phyloP scores from a whole-genome alignment of 345 rosid species.

The Populus deltoides region DNA sequence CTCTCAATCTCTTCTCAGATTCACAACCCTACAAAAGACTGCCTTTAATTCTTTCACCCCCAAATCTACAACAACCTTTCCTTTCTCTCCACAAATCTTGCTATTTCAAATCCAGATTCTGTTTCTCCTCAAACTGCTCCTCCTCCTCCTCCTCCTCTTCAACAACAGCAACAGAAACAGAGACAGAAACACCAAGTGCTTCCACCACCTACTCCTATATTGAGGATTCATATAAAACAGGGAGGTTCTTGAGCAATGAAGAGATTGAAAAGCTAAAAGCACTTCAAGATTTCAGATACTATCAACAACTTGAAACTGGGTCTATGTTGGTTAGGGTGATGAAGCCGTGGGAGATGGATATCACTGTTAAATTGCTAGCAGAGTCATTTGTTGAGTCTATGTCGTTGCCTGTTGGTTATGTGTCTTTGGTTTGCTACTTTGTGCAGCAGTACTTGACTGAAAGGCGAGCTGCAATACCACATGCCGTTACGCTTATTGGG shows the following conservation, averaged over 20 bases:
- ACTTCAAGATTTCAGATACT: constrained; percentile 62
- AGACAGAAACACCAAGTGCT: not conserved
- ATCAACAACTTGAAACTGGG: constrained; percentile 54
- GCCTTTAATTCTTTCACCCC: not conserved
- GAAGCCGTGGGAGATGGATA: constrained; percentile 72
- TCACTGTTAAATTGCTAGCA: constrained; percentile 60
- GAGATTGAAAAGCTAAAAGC: constrained; percentile 64
- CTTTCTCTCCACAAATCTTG: not conserved
- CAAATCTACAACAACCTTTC: not conserved
- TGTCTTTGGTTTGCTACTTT: constrained; percentile 58
- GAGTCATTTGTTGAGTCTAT: constrained; percentile 88
- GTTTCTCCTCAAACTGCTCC: constrained; percentile 3
- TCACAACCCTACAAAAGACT: constrained; percentile 2
- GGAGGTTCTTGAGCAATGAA: constrained; percentile 59
- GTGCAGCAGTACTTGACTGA: constrained; percentile 85
- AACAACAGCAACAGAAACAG: not conserved
- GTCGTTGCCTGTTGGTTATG: constrained; percentile 61
- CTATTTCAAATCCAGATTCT: not conserved
- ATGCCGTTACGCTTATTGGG: constrained; percentile 77
- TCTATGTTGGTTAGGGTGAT: constrained; percentile 63
- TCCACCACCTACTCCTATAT: constrained; percentile 36
- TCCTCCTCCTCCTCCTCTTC: not conserved
- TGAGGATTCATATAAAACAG: constrained; percentile 54
- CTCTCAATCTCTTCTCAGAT: constrained; percentile 9
- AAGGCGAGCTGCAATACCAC: constrained; percentile 66